A percentile compares a stretch with the other conserved stretches of the same genome.
These are phyloP conservation scores for Boletus barrowsii DNA, from an alignment of 768 basidiomycete species.

Conservation along the genomic window DNA sequence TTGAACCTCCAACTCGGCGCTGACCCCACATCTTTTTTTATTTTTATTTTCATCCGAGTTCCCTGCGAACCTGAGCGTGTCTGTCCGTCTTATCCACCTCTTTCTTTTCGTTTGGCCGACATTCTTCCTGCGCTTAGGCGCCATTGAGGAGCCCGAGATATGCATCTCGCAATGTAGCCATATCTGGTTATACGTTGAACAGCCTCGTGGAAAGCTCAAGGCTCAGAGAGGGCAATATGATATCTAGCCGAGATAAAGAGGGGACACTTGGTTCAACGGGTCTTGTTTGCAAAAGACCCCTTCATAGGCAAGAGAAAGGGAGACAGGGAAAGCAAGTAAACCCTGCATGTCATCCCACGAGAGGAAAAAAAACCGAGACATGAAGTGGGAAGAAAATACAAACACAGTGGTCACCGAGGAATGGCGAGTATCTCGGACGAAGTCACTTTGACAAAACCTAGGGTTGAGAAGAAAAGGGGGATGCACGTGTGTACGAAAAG, in stretches of 20 bases:
- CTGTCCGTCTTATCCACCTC: background rate
- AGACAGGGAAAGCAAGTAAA: background rate
- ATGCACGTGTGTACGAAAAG: no score
- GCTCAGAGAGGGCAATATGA: background rate
- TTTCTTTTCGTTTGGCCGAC: background rate
- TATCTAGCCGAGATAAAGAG: constrained; percentile 29
- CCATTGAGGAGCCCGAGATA: constrained; percentile 1
- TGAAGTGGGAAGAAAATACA: no score
- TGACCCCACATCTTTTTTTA: no score
- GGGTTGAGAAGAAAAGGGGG: no score
- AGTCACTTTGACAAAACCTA: no score
- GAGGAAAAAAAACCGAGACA: no score
- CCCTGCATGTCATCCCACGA: background rate
- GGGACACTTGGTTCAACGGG: no score
- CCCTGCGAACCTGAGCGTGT: constrained; percentile 20
- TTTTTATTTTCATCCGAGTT: no score
- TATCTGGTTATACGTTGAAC: constrained; percentile 14
- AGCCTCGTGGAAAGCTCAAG: constrained; percentile 32
- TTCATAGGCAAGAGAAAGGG: no score
- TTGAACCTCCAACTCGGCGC: no score
- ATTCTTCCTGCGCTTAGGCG: background rate
- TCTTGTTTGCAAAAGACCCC: no score
- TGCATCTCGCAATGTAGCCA: constrained; percentile 20
- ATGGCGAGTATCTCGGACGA: background rate
- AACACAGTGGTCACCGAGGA: background rate